Evolutionary conservation across 176 grass and related monocot genomes (phyloP).

Genomic region (Zizania latifolia): DNA sequence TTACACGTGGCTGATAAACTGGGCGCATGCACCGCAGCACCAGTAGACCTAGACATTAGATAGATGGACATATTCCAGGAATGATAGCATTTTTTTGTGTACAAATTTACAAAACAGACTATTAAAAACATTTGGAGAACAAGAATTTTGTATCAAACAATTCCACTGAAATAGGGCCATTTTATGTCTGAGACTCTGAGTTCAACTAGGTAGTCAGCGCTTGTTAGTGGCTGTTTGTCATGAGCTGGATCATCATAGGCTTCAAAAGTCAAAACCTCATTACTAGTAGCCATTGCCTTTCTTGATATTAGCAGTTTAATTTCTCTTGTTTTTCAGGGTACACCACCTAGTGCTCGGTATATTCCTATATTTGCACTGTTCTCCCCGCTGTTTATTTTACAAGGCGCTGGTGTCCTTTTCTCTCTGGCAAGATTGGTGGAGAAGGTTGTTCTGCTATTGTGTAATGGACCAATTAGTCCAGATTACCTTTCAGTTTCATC

Average conservation of each 20-base stretch:
- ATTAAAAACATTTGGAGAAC: conserved; percentile 2
- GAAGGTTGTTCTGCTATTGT: conserved; percentile 79
- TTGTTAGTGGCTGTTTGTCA: neutral
- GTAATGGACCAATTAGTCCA: conserved; percentile 56
- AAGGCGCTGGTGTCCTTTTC: conserved; percentile 82
- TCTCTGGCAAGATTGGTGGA: conserved; percentile 80
- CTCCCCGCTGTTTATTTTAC: conserved; percentile 78
- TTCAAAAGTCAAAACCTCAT: conserved; percentile 4
- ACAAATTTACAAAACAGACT: neutral
- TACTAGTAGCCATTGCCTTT: neutral
- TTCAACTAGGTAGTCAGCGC: neutral
- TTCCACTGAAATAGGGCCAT: neutral
- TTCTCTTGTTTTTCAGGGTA: conserved; percentile 52
- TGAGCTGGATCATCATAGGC: neutral
- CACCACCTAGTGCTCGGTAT: conserved; percentile 64
- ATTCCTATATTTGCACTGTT: conserved; percentile 87
- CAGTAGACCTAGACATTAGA: neutral
- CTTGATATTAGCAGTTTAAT: conserved; percentile 18
- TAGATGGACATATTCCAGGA: neutral
- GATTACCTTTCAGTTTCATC: conserved; percentile 65
- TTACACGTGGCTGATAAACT: conserved; percentile 1
- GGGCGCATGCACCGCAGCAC: conserved; percentile 17
- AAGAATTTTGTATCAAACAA: neutral
- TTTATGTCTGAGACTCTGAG: too few relatives aligned
- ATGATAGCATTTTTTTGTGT: neutral